Percentiles rank a stretch among this genome's conserved stretches.
These are phyloP conservation scores for Triticum turgidum DNA, from an alignment of 176 grass and related monocot species.

Conservation along the genomic window DNA sequence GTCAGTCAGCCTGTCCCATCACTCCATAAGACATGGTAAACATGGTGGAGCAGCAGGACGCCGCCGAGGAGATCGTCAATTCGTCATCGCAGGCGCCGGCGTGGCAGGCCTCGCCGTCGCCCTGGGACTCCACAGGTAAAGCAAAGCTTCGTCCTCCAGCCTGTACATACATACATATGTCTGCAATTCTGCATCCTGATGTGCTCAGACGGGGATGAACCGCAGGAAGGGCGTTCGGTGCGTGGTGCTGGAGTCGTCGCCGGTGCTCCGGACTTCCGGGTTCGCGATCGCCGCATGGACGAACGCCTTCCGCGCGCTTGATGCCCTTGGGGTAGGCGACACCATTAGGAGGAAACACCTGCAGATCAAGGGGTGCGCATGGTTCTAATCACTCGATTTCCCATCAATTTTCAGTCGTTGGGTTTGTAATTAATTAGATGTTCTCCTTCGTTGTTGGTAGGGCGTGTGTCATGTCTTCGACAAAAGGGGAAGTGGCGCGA, in stretches of 20 bases:
- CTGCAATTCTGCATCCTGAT: not conserved
- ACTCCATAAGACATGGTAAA: not conserved
- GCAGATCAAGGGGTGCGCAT: not conserved
- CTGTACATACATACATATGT: not conserved
- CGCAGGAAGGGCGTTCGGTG: constrained; percentile 48
- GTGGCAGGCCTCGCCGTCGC: constrained; percentile 38
- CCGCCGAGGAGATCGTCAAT: constrained; percentile 19
- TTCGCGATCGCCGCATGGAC: constrained; percentile 41
- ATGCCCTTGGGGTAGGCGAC: constrained; percentile 49
- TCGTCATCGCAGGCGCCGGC: constrained; percentile 48
- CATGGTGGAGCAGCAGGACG: not conserved
- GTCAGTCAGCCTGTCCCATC: not conserved
- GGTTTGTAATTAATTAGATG: not conserved
- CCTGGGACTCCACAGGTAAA: constrained; percentile 39
- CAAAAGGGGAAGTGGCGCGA: not conserved
- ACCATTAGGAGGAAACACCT: constrained; percentile 39
- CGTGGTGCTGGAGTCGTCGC: constrained; percentile 18
- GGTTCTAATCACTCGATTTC: not conserved
- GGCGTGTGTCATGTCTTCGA: not conserved
- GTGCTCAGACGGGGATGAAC: not conserved
- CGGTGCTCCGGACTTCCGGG: constrained; percentile 34
- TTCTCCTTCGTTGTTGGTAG: not conserved
- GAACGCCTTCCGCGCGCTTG: constrained; percentile 55
- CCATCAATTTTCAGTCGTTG: not conserved
- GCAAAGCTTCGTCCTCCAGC: not conserved